Conservation (phyloP, 2,329 filamentous ascomycete species). For the Hypoxylon sp. region DNA sequence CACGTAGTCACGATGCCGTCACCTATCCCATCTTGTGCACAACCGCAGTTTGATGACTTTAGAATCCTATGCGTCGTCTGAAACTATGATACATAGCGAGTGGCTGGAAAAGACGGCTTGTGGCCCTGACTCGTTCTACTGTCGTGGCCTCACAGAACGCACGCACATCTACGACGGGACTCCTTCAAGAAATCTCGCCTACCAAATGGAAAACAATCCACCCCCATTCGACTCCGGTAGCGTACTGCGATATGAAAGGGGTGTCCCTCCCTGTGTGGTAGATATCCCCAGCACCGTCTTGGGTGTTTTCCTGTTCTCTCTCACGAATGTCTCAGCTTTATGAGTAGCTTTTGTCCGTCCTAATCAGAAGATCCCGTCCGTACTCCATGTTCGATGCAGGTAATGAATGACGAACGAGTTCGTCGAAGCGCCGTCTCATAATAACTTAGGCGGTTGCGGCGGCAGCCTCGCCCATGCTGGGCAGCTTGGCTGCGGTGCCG, state of each 20-base stretch:
- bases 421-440: neutral
- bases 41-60: neutral
- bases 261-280: neutral
- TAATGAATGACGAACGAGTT: conserved; percentile 10
- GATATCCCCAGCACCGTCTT: neutral
- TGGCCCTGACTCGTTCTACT: neutral
- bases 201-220: neutral
- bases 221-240: neutral
- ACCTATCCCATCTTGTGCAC: too few species aligned
- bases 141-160: neutral
- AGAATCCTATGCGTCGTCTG: neutral
- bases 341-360: conserved; percentile 14
- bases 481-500: conserved; percentile 74
- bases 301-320: neutral
- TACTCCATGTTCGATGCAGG: conserved; percentile 27
- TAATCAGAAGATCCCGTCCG: conserved; percentile 6
- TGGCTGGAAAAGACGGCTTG: neutral
- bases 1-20: too few species aligned
- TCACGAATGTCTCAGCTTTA: neutral
- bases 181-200: neutral
- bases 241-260: neutral
- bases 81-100: neutral
- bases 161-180: neutral
- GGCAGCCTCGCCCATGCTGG: conserved; percentile 58
- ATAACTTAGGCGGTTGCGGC: conserved; percentile 31